Evolutionary conservation across 208 protist genomes (phyloP).

Genomic region (Acanthamoeba healyi): DNA sequence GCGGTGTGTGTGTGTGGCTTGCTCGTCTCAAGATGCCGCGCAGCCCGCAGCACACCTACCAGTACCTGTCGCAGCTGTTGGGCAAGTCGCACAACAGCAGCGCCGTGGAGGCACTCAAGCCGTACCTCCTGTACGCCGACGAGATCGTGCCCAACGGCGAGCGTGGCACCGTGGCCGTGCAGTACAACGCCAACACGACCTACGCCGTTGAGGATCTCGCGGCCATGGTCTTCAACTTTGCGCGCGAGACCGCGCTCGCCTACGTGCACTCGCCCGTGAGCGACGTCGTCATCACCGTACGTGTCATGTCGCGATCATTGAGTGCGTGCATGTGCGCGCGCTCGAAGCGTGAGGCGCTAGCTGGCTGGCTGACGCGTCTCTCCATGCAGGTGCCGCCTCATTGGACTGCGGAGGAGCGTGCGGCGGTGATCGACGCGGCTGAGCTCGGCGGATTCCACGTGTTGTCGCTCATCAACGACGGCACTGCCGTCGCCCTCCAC

Average conservation of each 20-base stretch:
- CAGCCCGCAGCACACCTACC: conserved; percentile 74
- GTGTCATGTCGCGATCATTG: background rate
- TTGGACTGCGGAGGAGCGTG: conserved; percentile 91
- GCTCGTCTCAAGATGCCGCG: conserved; percentile 46
- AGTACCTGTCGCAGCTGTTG: conserved; percentile 72
- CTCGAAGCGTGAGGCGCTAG: too few relatives aligned
- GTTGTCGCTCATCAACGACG: conserved; percentile 92
- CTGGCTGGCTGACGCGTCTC: background rate
- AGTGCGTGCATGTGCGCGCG: too few relatives aligned
- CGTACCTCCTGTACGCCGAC: conserved; percentile 60
- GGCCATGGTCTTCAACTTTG: conserved; percentile 92
- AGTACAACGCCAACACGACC: conserved; percentile 83
- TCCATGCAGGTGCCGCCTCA: conserved; percentile 90
- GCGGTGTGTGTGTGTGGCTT: background rate
- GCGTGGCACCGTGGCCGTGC: conserved; percentile 86
- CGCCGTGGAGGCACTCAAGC: conserved; percentile 66
- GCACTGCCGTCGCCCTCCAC: conserved; percentile 88
- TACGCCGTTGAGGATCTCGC: conserved; percentile 92
- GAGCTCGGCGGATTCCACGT: conserved; percentile 92
- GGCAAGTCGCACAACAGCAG: conserved; percentile 66
- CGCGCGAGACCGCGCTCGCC: conserved; percentile 88
- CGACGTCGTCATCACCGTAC: conserved; percentile 92
- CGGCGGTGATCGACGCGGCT: conserved; percentile 93
- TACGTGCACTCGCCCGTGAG: conserved; percentile 85
- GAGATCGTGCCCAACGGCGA: conserved; percentile 67